Percentiles rank a stretch among this genome's conserved stretches.
Conservation (phyloP, 163 green algal species). For the Dunaliella salina region DNA sequence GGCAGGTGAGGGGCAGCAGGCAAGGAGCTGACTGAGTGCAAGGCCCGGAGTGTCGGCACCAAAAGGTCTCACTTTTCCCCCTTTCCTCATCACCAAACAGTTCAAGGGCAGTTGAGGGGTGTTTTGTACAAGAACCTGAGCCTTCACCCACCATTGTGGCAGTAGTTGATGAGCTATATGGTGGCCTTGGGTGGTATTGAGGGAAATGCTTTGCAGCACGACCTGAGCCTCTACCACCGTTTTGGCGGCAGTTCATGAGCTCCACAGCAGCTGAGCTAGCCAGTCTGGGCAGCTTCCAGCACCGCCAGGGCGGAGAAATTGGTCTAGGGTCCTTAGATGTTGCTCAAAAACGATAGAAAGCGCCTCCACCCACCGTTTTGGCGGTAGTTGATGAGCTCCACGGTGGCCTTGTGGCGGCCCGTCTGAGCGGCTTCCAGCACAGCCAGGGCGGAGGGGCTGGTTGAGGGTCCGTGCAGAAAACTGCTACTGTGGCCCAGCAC, state of each 20-base stretch:
- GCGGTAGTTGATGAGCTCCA: constrained; percentile 86
- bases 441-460: constrained; percentile 23
- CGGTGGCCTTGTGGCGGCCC: constrained; percentile 26
- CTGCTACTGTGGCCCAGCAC: constrained; percentile 79
- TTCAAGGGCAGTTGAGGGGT: too few relatives aligned
- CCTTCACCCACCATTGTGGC: too few relatives aligned
- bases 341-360: too few relatives aligned
- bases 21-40: too few relatives aligned
- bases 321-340: constrained; percentile 34
- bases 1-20: too few relatives aligned
- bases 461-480: constrained; percentile 65
- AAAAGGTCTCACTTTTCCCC: too few relatives aligned
- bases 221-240: constrained; percentile 47
- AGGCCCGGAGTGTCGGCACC: too few relatives aligned
- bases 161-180: too few relatives aligned
- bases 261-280: constrained; percentile 44
- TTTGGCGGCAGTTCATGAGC: constrained; percentile 85
- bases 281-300: constrained; percentile 37
- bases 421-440: constrained; percentile 36
- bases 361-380: constrained; percentile 54
- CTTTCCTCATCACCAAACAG: too few relatives aligned
- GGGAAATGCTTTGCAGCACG: too few relatives aligned
- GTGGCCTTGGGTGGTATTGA: too few relatives aligned
- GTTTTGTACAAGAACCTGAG: too few relatives aligned
- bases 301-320: constrained; percentile 17